Base-by-base conservation (phyloP, 1,139 yeast genomes). In the Lizanozyma gosingica region DNA sequence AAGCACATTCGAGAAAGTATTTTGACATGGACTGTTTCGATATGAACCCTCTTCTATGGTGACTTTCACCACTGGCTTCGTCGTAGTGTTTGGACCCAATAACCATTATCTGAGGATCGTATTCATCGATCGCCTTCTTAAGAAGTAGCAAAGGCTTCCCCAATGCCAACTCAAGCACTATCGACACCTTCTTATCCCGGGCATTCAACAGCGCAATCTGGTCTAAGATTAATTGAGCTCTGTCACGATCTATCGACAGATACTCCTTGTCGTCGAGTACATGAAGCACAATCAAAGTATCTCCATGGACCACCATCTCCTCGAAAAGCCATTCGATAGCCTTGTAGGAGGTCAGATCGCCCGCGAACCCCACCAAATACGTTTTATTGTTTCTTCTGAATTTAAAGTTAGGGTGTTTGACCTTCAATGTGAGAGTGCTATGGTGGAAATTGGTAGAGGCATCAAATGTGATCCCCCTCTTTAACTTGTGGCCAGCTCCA, bases 311-410 rank as follows among this genome's bases (percentile, higher is more conserved):
- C 11, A 75, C 67, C 63, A 81, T 67, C 49, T 81, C 82, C 42
- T 78, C 81, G 43, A 82, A 63, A 8, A 81, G 62, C 88, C 88
- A 82, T 44, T 71, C 76, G 18, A 81, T 62, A 2, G 87, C 86
- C 38, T 68, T 67, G 18, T 75, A 59, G 8, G 83, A 76, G 50
- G 78, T 80, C 18, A 60, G 59, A 46, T 78, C 80, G 36, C 71
- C 71, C 53, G 78, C 80, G 47, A 67, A 78, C 2, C 86, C 87
- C 18, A 80, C 70, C 41, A 82, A 59, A 45, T 76, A 67, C 9
- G 74, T 67, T 51, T 70, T 70, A 52, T 70, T 70, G 45, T 69
- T 70, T 38, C 76, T 55, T 43, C 76, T 59, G 45, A 70, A 70
- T 43, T 60, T 64, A 53, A 67, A 70, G 33, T 66, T 61, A 3